A percentile compares a stretch with the other conserved stretches of the same genome.
Conservation (phyloP, 441 rosid genomes). For the Euphorbia neoarborescens region DNA sequence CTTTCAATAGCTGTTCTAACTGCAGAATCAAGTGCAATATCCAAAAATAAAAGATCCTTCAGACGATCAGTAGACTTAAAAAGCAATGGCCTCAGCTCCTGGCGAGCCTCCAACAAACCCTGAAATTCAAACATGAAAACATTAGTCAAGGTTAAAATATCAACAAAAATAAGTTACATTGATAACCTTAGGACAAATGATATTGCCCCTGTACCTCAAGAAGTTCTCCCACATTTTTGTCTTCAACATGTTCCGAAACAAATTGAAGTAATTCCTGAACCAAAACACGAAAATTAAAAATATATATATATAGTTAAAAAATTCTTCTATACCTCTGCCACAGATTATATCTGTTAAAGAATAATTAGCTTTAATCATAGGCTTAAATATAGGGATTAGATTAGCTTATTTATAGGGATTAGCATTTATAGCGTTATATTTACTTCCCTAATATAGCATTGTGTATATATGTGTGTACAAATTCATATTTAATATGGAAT, state of each 20-base stretch:
- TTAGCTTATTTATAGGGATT: too few species aligned
- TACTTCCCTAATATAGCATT: too few species aligned
- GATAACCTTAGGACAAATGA: neutral
- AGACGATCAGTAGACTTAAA: conserved; percentile 63
- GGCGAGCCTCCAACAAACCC: conserved; percentile 97
- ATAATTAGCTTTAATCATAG: too few species aligned
- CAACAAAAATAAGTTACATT: conserved; percentile 6
- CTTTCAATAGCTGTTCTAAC: conserved; percentile 94
- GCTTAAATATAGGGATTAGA: too few species aligned
- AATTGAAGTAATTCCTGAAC: conserved; percentile 75
- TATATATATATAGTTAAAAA: neutral
- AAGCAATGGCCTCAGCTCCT: conserved; percentile 76
- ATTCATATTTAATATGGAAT: too few species aligned
- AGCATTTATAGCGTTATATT: too few species aligned
- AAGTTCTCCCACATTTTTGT: conserved; percentile 75
- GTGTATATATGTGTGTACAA: too few species aligned
- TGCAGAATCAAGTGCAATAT: conserved; percentile 86
- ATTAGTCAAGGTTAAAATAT: neutral
- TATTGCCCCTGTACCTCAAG: conserved; percentile 58
- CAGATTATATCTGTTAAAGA: too few species aligned
- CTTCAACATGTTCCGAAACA: conserved; percentile 77
- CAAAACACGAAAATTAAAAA: conserved; percentile 12
- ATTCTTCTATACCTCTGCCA: conserved; percentile 10
- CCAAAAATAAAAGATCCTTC: conserved; percentile 88
- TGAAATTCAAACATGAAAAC: conserved; percentile 24